phyloP scores from a whole-genome alignment of 257 asterid species.

The Scutellaria baicalensis region DNA sequence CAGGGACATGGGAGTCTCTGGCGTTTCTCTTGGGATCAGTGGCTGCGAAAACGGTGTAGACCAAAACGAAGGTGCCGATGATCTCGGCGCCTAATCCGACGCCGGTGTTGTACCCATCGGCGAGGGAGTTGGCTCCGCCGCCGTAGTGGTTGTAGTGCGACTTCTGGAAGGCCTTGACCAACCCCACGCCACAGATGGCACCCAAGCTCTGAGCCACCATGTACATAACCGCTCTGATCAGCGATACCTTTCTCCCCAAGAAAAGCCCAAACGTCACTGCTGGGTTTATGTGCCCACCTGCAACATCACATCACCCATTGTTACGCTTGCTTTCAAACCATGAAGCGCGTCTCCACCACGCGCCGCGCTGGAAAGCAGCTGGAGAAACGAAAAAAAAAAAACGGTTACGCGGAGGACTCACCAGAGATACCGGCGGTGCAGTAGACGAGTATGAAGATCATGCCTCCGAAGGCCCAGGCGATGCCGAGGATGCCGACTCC shows the following conservation, averaged over 20 bases:
- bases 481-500: conserved; percentile 85
- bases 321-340: too few species aligned
- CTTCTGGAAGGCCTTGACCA: conserved; percentile 65
- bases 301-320: neutral
- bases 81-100: conserved; percentile 78
- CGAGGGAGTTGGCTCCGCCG: conserved; percentile 58
- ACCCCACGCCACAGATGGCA: conserved; percentile 71
- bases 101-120: conserved; percentile 55
- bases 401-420: neutral
- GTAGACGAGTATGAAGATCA: conserved; percentile 80
- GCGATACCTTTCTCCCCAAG: conserved; percentile 70
- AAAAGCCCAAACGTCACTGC: conserved; percentile 77
- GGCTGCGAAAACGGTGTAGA: conserved; percentile 84
- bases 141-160: conserved; percentile 38
- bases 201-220: conserved; percentile 76
- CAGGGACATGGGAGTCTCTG: conserved; percentile 82
- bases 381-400: too few species aligned
- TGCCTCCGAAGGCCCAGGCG: conserved; percentile 90
- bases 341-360: neutral
- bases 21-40: conserved; percentile 85
- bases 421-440: conserved; percentile 94
- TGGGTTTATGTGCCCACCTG: conserved; percentile 71
- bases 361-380: neutral
- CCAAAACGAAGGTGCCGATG: conserved; percentile 74
- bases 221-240: conserved; percentile 58